Base-by-base conservation (phyloP, 2,329 filamentous ascomycete species). In the Seiridium cupressi region DNA sequence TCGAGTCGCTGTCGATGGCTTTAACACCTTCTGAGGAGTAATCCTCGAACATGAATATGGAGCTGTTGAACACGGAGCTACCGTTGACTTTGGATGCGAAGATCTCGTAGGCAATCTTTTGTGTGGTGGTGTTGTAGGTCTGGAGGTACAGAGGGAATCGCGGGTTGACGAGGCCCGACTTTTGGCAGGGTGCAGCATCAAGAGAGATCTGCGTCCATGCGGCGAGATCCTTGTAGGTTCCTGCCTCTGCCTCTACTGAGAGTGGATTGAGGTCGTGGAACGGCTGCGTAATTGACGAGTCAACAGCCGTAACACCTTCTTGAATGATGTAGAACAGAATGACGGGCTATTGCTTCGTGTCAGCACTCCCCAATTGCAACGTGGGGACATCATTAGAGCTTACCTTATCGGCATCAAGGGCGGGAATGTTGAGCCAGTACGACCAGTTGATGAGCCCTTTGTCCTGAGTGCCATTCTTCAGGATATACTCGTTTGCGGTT, bases 1-100 rank as follows among this genome's bases (percentile, higher is more conserved):
- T 74, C 1, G 74, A 73, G 8, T 68, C 66, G 34, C 62, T 64
- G 53, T 68, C 62, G 46, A 81, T 65, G 0, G 68, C 70, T 57
- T 76, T 66, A 1, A 85, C 76, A 1, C 77, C 83, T 26, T 77
- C 68, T 5, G 67, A 70, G 1, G 81, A 76, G 69, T 86, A 86
- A 3, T 79, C 80, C 66, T 87, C 84, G 58, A 86, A 81, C 77
- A 85, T 80, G 71, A 85, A 81, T 48, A 84, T 70, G 1, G 77
- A 77, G 63, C 72, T 64, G n/a, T 70, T 61, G 35, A 74, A 75
- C 34, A 65, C 69, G 38, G 68, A 65, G 18, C 61, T 49, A 44
- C 60, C 64, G n/a, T 64, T 69, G 47, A 67, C 67, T 5, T 68
- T 66, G 5, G 64, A 59, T 5, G 63, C 66, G 66, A 76, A 79